Evolutionary conservation across 2,329 filamentous ascomycete species (phyloP).

Genomic region (Fusarium torulosum): DNA sequence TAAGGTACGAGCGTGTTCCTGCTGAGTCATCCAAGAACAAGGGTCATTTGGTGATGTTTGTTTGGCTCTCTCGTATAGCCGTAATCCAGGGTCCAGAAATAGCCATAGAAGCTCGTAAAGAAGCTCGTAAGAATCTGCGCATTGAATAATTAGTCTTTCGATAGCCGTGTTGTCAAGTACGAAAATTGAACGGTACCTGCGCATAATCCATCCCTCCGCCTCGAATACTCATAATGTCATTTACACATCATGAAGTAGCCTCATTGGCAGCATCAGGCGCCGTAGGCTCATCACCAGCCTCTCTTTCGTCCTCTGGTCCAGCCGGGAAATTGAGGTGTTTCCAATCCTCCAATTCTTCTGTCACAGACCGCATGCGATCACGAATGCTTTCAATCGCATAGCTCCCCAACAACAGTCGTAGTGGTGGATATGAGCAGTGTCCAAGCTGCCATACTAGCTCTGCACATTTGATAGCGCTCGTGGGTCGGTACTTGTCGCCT

Average conservation of each 20-base stretch:
- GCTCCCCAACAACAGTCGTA: slow-evolving; percentile 87
- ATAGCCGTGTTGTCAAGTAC: not conserved
- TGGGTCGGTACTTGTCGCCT: slow-evolving; percentile 85
- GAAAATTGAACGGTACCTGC: not conserved
- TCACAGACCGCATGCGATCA: slow-evolving; percentile 88
- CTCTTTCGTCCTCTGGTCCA: slow-evolving; percentile 45
- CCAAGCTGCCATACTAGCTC: slow-evolving; percentile 95
- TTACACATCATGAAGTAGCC: slow-evolving; percentile 20
- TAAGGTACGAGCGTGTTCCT: slow-evolving; percentile 9
- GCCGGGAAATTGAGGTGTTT: slow-evolving; percentile 81
- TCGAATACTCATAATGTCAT: slow-evolving; percentile 6
- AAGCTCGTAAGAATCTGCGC: not conserved
- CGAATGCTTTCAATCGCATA: slow-evolving; percentile 97
- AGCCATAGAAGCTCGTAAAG: slow-evolving; percentile 19
- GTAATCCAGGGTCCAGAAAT: slow-evolving; percentile 21
- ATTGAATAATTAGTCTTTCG: slow-evolving; percentile 16
- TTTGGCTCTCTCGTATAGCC: slow-evolving; percentile 1
- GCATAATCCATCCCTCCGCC: not conserved
- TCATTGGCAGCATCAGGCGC: slow-evolving; percentile 23
- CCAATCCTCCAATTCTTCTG: slow-evolving; percentile 95
- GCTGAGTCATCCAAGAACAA: slow-evolving; percentile 37
- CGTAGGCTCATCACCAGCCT: slow-evolving; percentile 36
- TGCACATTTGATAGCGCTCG: slow-evolving; percentile 90
- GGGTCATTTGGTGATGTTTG: slow-evolving; percentile 16
- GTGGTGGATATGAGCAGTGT: slow-evolving; percentile 92